phyloP scores from a whole-genome alignment of 2,329 filamentous ascomycete genomes.

The Tolypocladium album region DNA sequence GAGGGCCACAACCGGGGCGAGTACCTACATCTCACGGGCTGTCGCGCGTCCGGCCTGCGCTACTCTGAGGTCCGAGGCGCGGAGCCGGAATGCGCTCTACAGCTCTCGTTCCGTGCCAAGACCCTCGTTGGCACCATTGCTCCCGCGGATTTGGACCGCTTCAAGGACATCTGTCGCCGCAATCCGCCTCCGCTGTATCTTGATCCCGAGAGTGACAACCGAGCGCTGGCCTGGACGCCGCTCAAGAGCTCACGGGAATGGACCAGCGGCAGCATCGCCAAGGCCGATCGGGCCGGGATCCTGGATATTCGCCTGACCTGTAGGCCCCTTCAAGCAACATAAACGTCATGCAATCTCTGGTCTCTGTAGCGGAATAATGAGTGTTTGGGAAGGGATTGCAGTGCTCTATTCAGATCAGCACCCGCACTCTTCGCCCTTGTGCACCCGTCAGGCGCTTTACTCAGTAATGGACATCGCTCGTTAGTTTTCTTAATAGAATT shows the following conservation, averaged over 20 bases:
- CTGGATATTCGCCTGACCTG: not conserved
- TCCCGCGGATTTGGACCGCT: conserved; percentile 6
- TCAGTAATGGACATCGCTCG: too few relatives aligned
- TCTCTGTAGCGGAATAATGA: too few relatives aligned
- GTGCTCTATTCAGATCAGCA: too few relatives aligned
- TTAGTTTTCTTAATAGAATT: too few relatives aligned
- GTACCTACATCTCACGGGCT: not conserved
- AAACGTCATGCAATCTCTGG: too few relatives aligned
- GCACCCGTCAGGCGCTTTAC: too few relatives aligned
- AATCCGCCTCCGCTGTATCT: not conserved
- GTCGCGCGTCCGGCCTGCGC: not conserved
- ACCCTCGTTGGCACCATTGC: conserved; percentile 11
- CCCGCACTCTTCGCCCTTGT: too few relatives aligned
- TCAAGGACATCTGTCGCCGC: conserved; percentile 6
- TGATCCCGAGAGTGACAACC: not conserved
- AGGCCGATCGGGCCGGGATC: not conserved
- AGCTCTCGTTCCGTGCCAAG: conserved; percentile 3
- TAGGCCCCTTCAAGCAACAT: not conserved
- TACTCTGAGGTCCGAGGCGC: not conserved
- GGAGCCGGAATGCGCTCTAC: not conserved
- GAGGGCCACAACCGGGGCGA: not conserved
- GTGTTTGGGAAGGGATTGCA: too few relatives aligned
- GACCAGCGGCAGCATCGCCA: not conserved
- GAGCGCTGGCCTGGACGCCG: not conserved
- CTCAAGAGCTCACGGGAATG: not conserved